These are phyloP conservation scores for Paxillus involutus DNA, from an alignment of 768 basidiomycete genomes.

Conservation along the genomic window DNA sequence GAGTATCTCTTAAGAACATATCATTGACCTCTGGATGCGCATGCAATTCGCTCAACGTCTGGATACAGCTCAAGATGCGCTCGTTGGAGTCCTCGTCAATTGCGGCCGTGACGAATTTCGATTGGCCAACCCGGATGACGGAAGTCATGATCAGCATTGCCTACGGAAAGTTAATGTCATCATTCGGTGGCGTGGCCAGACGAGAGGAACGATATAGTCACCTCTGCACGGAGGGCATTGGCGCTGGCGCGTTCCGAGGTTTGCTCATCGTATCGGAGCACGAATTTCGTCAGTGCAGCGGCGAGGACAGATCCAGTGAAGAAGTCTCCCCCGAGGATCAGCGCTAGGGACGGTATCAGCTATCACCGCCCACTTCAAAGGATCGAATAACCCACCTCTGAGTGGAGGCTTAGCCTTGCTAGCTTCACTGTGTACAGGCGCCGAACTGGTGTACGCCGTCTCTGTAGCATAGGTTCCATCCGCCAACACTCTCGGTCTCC, in stretches of 20 bases:
- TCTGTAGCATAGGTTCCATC: slow-evolving; percentile 99
- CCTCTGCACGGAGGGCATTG: slow-evolving; percentile 87
- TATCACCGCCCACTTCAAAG: neutral
- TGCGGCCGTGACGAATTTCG: slow-evolving; percentile 89
- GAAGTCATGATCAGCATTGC: slow-evolving; percentile 99
- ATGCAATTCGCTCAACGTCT: slow-evolving; percentile 83
- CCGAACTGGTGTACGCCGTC: slow-evolving; percentile 73
- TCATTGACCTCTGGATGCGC: slow-evolving; percentile 57
- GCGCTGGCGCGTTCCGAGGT: slow-evolving; percentile 48
- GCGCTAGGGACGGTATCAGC: slow-evolving; percentile 42
- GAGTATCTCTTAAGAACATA: slow-evolving; percentile 83
- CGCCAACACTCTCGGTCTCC: slow-evolving; percentile 79
- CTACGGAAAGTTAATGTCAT: slow-evolving; percentile 34
- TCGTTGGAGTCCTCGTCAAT: slow-evolving; percentile 99
- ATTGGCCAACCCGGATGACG: slow-evolving; percentile 94
- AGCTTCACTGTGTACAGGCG: slow-evolving; percentile 67
- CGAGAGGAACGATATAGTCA: slow-evolving; percentile 22
- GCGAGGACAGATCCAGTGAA: slow-evolving; percentile 94
- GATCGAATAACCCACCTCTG: slow-evolving; percentile 49
- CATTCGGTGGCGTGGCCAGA: neutral
- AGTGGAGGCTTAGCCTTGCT: slow-evolving; percentile 93
- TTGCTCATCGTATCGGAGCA: slow-evolving; percentile 67
- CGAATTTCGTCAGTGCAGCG: slow-evolving; percentile 85
- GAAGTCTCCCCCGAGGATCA: slow-evolving; percentile 94
- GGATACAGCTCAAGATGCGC: slow-evolving; percentile 94